Conservation (phyloP, 768 basidiomycete species). For the Tricholoma bakamatsutake region DNA sequence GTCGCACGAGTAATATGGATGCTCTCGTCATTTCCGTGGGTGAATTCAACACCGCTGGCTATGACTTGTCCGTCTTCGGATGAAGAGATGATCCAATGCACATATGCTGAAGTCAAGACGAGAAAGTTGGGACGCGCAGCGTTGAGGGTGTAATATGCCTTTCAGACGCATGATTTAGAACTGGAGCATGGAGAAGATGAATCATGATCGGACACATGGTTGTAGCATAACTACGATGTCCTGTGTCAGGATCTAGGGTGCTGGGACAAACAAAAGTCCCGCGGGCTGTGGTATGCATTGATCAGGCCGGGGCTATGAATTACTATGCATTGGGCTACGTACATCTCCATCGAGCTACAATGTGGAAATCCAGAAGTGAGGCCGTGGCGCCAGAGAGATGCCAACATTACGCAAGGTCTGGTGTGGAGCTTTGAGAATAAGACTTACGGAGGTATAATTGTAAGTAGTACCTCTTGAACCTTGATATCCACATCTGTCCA, state of each 20-base stretch:
- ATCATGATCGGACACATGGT: background rate
- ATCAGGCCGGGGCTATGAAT: background rate
- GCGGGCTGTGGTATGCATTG: background rate
- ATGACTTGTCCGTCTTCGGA: too few species aligned
- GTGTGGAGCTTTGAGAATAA: too few species aligned
- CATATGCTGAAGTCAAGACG: too few species aligned
- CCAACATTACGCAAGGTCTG: background rate
- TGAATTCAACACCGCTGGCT: slow-evolving; percentile 5
- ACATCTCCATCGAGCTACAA: slow-evolving; percentile 1
- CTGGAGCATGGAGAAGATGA: background rate
- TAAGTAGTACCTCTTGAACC: background rate
- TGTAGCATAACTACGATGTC: background rate
- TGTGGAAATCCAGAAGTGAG: background rate
- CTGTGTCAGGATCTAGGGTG: background rate
- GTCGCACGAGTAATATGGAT: too few species aligned
- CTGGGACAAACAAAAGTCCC: background rate
- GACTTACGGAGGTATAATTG: background rate
- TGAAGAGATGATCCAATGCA: too few species aligned
- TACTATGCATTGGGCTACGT: background rate
- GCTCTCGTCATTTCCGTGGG: too few species aligned
- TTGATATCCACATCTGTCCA: background rate
- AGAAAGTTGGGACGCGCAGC: too few species aligned
- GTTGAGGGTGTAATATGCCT: slow-evolving; percentile 1
- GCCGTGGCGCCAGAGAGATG: background rate
- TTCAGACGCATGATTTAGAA: background rate